Evolutionary conservation across 805 yeast genomes (phyloP), one percentile per base, ranked within the genome.

Genomic region (Candida ficus): DNA sequence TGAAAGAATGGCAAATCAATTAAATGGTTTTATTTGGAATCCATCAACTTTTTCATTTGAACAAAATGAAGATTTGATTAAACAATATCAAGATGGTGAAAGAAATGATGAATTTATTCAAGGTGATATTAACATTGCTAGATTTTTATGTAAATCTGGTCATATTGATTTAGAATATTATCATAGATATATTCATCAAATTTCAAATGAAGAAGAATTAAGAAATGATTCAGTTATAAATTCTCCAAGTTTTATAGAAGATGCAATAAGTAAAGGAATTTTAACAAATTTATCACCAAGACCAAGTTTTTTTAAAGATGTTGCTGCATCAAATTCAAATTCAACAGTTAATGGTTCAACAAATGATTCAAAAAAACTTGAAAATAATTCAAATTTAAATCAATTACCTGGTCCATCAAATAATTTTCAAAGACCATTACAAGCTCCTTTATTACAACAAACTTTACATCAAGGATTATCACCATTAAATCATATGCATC

Each of bases 81-180:
- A 34, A 20, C 43, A 48, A 25, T 46, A 47, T 18, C 50, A 47
- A 14, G 41, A 44, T 18, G 42, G 43, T 6, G n/a, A 39, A 4
- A 38, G 48, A 16, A 16, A 22, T 20, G 54, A 50, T 25, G 48
- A 46, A 4, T 18, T 46, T 10, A 29, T 54, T 13, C 37, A 29
- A 11, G 23, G 33, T 4, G 59, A 52, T 13, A 16, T 46, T 12
- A 50, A 52, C 29, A 29, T 45, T 11, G 55, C 47, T 16, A 50
- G 47, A 33, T 47, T 53, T 26, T 29, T 54, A 25, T 44, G 47
- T 23, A 54, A 50, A 28, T 47, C 54, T 14, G 57, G 57, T 3
- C 57, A 54, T 29, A 47, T 53, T 9, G 59, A 54, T 23, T 16
- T 54, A 14, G 59, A 54, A 31, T 54, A 52, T 33, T 54, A 36